These are phyloP conservation scores for Phytophthora agathidicida DNA, from an alignment of 352 stramenopile species.

Conservation along the genomic window DNA sequence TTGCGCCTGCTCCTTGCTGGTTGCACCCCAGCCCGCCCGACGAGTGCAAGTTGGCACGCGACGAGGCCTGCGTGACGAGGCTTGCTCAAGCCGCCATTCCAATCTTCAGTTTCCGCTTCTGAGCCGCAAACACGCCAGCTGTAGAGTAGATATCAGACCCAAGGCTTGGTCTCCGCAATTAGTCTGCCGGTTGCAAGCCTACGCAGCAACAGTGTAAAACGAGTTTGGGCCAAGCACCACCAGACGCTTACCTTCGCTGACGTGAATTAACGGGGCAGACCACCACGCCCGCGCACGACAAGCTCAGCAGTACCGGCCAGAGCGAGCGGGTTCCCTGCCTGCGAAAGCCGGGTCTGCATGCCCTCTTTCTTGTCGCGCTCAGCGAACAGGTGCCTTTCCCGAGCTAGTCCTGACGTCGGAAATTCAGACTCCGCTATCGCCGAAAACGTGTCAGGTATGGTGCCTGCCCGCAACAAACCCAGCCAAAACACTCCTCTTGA, in stretches of 20 bases:
- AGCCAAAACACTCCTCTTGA: too few relatives aligned
- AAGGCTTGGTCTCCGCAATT: conserved; percentile 3
- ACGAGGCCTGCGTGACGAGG: conserved; percentile 23
- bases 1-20: conserved; percentile 18
- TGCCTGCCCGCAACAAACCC: too few relatives aligned
- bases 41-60: conserved; percentile 30
- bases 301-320: background rate
- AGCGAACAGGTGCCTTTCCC: conserved; percentile 13
- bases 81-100: conserved; percentile 13
- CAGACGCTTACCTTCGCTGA: background rate
- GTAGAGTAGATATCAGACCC: conserved; percentile 24
- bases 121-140: conserved; percentile 8
- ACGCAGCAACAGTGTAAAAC: conserved; percentile 8
- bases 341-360: conserved; percentile 17
- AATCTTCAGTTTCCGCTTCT: conserved; percentile 29
- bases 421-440: conserved; percentile 13
- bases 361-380: conserved; percentile 12
- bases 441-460: too few relatives aligned
- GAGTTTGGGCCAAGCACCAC: background rate
- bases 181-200: background rate
- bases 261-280: conserved; percentile 8
- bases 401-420: conserved; percentile 12
- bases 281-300: conserved; percentile 7
- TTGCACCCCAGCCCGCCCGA: conserved; percentile 22
- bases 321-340: conserved; percentile 24